A percentile compares a stretch with the other conserved stretches of the same genome.
These are phyloP conservation scores for Suillus bovinus DNA, from an alignment of 768 basidiomycete species.

Conservation along the genomic window DNA sequence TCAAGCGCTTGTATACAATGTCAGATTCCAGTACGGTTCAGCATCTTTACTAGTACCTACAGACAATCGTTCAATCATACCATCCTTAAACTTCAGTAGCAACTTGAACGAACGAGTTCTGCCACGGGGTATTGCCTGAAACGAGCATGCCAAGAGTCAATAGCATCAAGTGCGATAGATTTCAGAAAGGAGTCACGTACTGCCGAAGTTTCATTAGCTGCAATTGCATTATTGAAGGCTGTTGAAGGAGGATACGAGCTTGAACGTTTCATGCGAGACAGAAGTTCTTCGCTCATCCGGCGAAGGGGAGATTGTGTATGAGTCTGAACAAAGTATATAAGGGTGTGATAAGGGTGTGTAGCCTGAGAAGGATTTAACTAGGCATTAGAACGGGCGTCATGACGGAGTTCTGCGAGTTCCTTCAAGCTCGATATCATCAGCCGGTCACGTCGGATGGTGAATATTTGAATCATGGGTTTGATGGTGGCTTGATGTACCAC, in stretches of 20 bases:
- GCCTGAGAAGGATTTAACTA: not conserved
- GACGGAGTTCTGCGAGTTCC: not conserved
- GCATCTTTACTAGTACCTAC: not conserved
- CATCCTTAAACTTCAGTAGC: not conserved
- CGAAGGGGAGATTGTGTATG: not conserved
- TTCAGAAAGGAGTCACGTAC: not conserved
- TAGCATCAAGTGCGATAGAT: slow-evolving; percentile 5
- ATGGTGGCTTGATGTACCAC: not conserved
- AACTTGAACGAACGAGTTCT: not conserved
- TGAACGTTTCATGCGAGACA: not conserved
- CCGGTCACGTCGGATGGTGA: not conserved
- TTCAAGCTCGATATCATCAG: not conserved
- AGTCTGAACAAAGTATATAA: not conserved
- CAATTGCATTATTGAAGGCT: not conserved
- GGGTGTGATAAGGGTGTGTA: not conserved
- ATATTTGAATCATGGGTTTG: not conserved
- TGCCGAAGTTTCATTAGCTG: not conserved
- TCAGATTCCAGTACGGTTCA: not conserved
- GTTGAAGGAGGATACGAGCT: not conserved
- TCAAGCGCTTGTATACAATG: not conserved
- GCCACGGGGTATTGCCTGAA: not conserved
- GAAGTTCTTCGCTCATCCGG: not conserved
- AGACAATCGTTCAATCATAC: not conserved
- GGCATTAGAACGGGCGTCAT: not conserved
- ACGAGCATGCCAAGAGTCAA: slow-evolving; percentile 9